Evolutionary conservation across 2,329 filamentous ascomycete species (phyloP).

Genomic region (Penicillium polonicum): DNA sequence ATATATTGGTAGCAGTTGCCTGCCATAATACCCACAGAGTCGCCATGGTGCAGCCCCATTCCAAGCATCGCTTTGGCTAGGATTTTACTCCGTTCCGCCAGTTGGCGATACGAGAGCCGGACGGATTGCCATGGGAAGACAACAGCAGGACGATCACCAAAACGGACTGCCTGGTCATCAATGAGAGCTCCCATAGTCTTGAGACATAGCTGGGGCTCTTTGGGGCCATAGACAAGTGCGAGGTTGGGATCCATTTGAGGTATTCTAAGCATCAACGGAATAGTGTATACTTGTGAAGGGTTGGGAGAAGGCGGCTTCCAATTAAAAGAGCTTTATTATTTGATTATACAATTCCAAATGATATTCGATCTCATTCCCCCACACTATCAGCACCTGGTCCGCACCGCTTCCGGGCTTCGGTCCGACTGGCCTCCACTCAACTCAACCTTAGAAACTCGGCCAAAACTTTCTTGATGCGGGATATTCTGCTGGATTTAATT

Average conservation of each 20-base stretch:
- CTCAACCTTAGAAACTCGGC: too few relatives aligned
- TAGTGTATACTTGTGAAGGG: too few relatives aligned
- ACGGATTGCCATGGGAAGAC: slow-evolving; percentile 25
- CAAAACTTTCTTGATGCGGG: too few relatives aligned
- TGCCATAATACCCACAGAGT: slow-evolving; percentile 70
- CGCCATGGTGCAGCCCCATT: slow-evolving; percentile 64
- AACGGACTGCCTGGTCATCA: slow-evolving; percentile 19
- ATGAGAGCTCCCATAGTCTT: slow-evolving; percentile 23
- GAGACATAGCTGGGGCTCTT: slow-evolving; percentile 20
- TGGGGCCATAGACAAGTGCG: slow-evolving; percentile 22
- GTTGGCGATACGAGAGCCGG: slow-evolving; percentile 21
- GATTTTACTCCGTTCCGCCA: slow-evolving; percentile 18
- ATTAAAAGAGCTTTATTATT: too few relatives aligned
- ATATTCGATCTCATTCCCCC: too few relatives aligned
- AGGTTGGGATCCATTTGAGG: slow-evolving; percentile 8
- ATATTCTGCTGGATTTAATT: too few relatives aligned
- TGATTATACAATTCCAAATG: too few relatives aligned
- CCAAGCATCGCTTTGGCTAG: slow-evolving; percentile 60
- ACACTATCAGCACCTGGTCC: too few relatives aligned
- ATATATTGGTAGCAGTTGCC: slow-evolving; percentile 53
- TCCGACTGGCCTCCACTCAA: too few relatives aligned
- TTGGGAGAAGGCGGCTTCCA: too few relatives aligned
- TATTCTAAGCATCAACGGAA: not conserved
- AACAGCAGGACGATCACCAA: slow-evolving; percentile 9
- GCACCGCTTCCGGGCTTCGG: too few relatives aligned